phyloP scores from a whole-genome alignment of 176 grass and related monocot species.

The Lolium perenne region DNA sequence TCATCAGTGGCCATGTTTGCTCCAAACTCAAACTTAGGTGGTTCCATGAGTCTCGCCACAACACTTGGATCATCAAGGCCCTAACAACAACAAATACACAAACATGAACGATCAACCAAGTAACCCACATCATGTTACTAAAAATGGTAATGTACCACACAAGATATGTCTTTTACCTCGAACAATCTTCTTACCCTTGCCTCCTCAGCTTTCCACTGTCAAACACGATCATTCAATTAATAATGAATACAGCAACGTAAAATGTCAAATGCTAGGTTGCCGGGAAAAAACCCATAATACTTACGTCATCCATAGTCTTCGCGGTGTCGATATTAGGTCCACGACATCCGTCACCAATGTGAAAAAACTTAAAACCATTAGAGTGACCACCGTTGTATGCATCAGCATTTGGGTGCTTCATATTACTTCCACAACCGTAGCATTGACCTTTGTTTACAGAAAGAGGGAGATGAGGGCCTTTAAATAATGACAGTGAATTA shows the following conservation, averaged over 20 bases:
- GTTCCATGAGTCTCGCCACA: slow-evolving; percentile 4
- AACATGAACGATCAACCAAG: no score
- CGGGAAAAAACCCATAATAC: neutral
- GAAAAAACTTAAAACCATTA: neutral
- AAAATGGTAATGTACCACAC: neutral
- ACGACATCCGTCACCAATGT: neutral
- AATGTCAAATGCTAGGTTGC: neutral
- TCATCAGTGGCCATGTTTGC: slow-evolving; percentile 11
- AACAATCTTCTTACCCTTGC: neutral
- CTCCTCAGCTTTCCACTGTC: slow-evolving; percentile 11
- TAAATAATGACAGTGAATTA: neutral
- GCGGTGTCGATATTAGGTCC: neutral
- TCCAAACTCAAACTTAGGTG: neutral
- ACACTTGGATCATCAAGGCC: slow-evolving; percentile 7
- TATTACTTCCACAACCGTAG: neutral
- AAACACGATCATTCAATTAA: neutral
- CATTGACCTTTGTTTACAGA: neutral
- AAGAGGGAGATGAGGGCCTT: neutral
- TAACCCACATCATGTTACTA: neutral
- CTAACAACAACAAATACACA: neutral
- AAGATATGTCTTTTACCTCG: slow-evolving; percentile 14
- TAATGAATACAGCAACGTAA: neutral
- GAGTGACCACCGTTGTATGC: neutral
- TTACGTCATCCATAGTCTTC: slow-evolving; percentile 12
- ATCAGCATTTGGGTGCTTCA: slow-evolving; percentile 16